Percentiles rank a stretch among this genome's conserved stretches.
These are phyloP conservation scores for Plasmodium berghei DNA, from an alignment of 169 alveolate genomes.

Conservation along the genomic window DNA sequence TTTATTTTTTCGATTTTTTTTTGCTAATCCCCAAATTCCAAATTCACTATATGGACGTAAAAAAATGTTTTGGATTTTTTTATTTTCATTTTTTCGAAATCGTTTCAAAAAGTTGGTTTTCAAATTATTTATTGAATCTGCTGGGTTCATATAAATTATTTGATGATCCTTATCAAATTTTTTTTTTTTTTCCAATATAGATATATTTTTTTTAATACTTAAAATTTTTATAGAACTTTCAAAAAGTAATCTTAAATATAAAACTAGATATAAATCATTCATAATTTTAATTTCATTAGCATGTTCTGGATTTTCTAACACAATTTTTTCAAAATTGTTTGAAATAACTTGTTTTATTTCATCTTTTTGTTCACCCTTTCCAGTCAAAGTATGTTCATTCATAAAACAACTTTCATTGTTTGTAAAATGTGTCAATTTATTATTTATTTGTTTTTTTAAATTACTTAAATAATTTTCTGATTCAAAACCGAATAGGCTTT, in stretches of 20 bases:
- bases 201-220: slow-evolving; percentile 55
- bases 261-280: slow-evolving; percentile 27
- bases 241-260: slow-evolving; percentile 30
- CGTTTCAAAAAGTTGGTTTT: slow-evolving; percentile 34
- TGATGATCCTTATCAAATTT: slow-evolving; percentile 41
- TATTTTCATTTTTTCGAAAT: slow-evolving; percentile 16
- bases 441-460: background rate
- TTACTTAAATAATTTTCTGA: background rate
- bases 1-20: too few relatives aligned
- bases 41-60: slow-evolving; percentile 25
- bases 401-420: background rate
- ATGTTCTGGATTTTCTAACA: background rate
- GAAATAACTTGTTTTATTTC: background rate
- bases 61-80: slow-evolving; percentile 1
- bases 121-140: slow-evolving; percentile 66
- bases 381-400: background rate
- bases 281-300: slow-evolving; percentile 12
- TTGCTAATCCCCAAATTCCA: background rate
- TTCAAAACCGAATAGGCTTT: background rate
- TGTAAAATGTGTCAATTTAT: too few relatives aligned
- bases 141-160: slow-evolving; percentile 50
- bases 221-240: slow-evolving; percentile 40
- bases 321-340: background rate
- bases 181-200: slow-evolving; percentile 20
- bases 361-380: background rate